Conservation (phyloP, 2,329 filamentous ascomycete genomes). For the Chrysosporium queenslandicum region DNA sequence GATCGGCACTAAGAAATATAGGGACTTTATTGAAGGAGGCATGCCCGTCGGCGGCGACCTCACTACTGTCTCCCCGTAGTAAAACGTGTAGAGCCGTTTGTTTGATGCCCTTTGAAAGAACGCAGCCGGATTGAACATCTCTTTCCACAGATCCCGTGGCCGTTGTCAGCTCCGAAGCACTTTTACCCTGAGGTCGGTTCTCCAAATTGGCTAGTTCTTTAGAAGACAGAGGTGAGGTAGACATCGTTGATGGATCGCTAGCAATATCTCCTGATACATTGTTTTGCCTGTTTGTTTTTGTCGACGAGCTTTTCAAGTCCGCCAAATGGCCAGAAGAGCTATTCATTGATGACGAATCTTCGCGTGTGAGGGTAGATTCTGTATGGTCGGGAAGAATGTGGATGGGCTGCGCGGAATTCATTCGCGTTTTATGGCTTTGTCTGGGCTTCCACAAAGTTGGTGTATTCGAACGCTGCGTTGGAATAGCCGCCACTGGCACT, state of each 20-base stretch:
- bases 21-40: background rate
- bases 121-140: no score
- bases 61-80: background rate
- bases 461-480: background rate
- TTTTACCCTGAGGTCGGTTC: background rate
- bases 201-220: background rate
- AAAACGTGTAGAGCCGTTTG: background rate
- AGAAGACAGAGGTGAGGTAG: background rate
- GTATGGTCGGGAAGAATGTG: slow-evolving; percentile 1
- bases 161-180: background rate
- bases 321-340: background rate
- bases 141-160: background rate
- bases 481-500: background rate
- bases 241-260: background rate
- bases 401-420: background rate
- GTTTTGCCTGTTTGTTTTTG: background rate
- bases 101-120: background rate
- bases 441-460: background rate
- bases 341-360: background rate
- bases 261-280: background rate
- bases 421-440: background rate
- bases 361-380: background rate
- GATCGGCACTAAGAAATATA: background rate
- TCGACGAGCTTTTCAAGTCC: background rate
- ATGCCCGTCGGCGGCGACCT: background rate